These are phyloP conservation scores for Amyloporia xantha DNA, from an alignment of 768 basidiomycete genomes.

Conservation along the genomic window DNA sequence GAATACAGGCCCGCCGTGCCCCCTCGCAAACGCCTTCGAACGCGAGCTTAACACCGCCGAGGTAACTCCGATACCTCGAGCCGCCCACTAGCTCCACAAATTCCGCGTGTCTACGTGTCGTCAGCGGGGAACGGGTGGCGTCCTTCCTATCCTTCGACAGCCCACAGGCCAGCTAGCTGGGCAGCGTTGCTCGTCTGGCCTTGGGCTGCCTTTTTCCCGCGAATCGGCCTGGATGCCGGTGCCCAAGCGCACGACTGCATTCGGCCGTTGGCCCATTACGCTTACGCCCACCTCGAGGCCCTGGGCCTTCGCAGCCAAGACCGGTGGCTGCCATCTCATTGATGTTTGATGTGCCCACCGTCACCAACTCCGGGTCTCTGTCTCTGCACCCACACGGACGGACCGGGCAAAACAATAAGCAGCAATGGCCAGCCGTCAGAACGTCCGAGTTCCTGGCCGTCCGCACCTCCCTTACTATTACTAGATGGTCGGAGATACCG, in stretches of 20 bases:
- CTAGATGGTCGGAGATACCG: not conserved
- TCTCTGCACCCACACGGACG: not conserved
- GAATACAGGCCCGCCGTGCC: not conserved
- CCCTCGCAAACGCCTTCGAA: not conserved
- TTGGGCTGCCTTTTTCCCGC: not conserved
- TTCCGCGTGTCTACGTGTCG: not conserved
- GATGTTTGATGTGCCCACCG: no score
- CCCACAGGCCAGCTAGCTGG: not conserved
- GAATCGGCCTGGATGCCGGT: not conserved
- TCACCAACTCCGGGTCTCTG: not conserved
- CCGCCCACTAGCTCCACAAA: not conserved
- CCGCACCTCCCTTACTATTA: not conserved
- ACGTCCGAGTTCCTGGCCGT: not conserved
- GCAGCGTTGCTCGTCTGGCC: not conserved
- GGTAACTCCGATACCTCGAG: not conserved
- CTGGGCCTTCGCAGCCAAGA: not conserved
- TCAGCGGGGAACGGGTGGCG: not conserved
- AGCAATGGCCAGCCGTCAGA: not conserved
- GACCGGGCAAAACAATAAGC: slow-evolving; percentile 2
- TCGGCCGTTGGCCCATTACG: not conserved
- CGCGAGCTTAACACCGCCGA: not conserved
- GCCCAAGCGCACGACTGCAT: not conserved
- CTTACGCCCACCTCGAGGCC: not conserved
- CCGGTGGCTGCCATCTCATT: no score
- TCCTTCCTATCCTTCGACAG: not conserved